Conservation (phyloP, 495 filamentous ascomycete genomes). For the Penicillium paxilli region DNA sequence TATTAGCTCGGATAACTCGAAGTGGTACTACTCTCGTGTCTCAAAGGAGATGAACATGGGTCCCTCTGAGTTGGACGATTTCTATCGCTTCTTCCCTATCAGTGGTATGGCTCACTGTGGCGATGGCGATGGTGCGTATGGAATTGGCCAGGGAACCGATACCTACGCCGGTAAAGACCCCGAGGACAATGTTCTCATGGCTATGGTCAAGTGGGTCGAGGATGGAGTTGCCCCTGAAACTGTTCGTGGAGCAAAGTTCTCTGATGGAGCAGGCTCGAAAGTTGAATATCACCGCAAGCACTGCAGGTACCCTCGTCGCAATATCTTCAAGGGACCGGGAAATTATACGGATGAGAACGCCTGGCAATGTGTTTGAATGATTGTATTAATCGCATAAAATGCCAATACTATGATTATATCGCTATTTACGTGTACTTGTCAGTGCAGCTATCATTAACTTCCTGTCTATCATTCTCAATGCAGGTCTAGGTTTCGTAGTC, state of each 20-base stretch:
- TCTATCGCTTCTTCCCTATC: constrained; percentile 62
- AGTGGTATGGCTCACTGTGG: constrained; percentile 57
- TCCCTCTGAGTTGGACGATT: constrained; percentile 49
- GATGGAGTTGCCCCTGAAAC: constrained; percentile 53
- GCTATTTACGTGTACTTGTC: too few species aligned
- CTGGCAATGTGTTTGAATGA: constrained; percentile 36
- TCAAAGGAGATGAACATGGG: constrained; percentile 40
- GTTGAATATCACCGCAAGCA: constrained; percentile 42
- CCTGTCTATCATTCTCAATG: too few species aligned
- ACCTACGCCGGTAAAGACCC: constrained; percentile 32
- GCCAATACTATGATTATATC: too few species aligned
- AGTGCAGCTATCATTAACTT: too few species aligned
- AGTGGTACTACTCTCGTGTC: constrained; percentile 46
- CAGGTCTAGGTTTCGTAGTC: too few species aligned
- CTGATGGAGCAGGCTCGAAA: constrained; percentile 17
- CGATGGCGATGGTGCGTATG: constrained; percentile 50
- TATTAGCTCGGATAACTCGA: constrained; percentile 44
- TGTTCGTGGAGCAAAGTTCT: constrained; percentile 54
- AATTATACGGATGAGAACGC: constrained; percentile 42
- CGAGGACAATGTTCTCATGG: constrained; percentile 49
- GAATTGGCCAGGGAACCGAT: constrained; percentile 47
- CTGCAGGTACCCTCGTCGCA: constrained; percentile 39
- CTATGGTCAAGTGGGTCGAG: constrained; percentile 64
- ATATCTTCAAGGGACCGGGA: constrained; percentile 35
- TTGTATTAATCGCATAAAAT: too few species aligned